Evolutionary conservation across 2,329 filamentous ascomycete species (phyloP).

Genomic region (Parastagonospora avenae): DNA sequence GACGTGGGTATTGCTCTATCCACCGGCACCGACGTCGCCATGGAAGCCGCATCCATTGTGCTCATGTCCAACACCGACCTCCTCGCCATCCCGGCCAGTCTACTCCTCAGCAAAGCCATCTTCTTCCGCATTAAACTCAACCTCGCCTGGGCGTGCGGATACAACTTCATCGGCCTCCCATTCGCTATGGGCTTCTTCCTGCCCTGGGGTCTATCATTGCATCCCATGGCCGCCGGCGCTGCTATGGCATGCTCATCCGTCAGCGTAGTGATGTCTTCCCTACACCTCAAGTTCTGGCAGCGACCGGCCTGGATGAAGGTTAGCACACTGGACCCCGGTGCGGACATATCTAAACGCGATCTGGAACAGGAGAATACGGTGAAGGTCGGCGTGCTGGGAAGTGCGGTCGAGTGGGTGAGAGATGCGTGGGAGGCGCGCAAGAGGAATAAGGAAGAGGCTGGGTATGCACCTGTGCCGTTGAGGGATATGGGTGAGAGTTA

Average conservation of each 20-base stretch:
- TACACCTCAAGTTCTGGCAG: constrained; percentile 86
- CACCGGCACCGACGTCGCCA: constrained; percentile 92
- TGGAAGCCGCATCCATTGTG: constrained; percentile 95
- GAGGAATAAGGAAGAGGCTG: constrained; percentile 46
- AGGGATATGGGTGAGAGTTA: constrained; percentile 48
- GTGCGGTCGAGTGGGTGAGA: constrained; percentile 31
- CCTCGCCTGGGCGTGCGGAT: constrained; percentile 87
- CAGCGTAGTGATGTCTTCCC: constrained; percentile 81
- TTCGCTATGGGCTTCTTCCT: constrained; percentile 98
- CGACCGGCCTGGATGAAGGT: constrained; percentile 87
- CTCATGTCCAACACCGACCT: constrained; percentile 92
- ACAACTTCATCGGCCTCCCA: constrained; percentile 88
- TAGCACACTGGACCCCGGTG: constrained; percentile 59
- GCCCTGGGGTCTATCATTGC: constrained; percentile 83
- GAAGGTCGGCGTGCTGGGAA: constrained; percentile 26
- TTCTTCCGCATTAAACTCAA: constrained; percentile 95
- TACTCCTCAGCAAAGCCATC: constrained; percentile 81
- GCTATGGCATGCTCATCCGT: constrained; percentile 94
- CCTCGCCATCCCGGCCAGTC: constrained; percentile 86
- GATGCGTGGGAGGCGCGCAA: constrained; percentile 42
- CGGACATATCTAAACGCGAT: constrained; percentile 36
- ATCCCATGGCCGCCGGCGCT: constrained; percentile 91
- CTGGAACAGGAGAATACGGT: constrained; percentile 28
- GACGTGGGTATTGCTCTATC: constrained; percentile 92
- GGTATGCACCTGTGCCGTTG: constrained; percentile 50